Percentiles rank a stretch among this genome's conserved stretches.
Evolutionary conservation across 2,329 filamentous ascomycete species (phyloP).

Genomic region (Dryadomyces quercivorus): DNA sequence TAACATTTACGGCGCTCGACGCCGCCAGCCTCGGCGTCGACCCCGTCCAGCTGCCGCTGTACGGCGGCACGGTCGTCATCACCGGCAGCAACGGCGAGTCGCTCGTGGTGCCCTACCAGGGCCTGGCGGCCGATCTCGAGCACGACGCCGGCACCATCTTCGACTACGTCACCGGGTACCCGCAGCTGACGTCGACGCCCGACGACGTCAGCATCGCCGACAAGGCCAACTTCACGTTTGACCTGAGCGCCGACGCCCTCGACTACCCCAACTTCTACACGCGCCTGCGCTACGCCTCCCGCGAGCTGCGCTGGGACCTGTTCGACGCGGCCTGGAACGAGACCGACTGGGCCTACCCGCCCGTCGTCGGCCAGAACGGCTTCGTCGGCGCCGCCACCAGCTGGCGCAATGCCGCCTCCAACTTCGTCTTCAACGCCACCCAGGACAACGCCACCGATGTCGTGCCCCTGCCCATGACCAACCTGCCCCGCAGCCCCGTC

Average conservation of each 20-base stretch:
- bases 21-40: slow-evolving; percentile 8
- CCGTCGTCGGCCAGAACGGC: slow-evolving; percentile 12
- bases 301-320: slow-evolving; percentile 18
- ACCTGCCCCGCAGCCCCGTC: slow-evolving; percentile 11
- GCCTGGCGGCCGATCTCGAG: slow-evolving; percentile 6
- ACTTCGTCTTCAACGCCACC: not conserved
- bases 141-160: not conserved
- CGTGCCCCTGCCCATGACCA: slow-evolving; percentile 10
- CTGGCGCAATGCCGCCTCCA: not conserved
- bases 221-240: slow-evolving; percentile 2
- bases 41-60: slow-evolving; percentile 14
- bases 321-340: slow-evolving; percentile 14
- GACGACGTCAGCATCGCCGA: not conserved
- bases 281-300: slow-evolving; percentile 1
- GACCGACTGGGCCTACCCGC: slow-evolving; percentile 15
- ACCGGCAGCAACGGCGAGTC: slow-evolving; percentile 20
- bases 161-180: slow-evolving; percentile 1
- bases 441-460: slow-evolving; percentile 6
- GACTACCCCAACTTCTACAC: not conserved
- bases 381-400: slow-evolving; percentile 14
- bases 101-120: slow-evolving; percentile 20
- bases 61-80: slow-evolving; percentile 22
- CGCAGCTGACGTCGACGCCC: not conserved
- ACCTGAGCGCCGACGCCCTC: not conserved
- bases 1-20: slow-evolving; percentile 16